A percentile compares a stretch with the other conserved stretches of the same genome.
phyloP scores from a whole-genome alignment of 2,329 filamentous ascomycete genomes.

The Fusarium sp. region DNA sequence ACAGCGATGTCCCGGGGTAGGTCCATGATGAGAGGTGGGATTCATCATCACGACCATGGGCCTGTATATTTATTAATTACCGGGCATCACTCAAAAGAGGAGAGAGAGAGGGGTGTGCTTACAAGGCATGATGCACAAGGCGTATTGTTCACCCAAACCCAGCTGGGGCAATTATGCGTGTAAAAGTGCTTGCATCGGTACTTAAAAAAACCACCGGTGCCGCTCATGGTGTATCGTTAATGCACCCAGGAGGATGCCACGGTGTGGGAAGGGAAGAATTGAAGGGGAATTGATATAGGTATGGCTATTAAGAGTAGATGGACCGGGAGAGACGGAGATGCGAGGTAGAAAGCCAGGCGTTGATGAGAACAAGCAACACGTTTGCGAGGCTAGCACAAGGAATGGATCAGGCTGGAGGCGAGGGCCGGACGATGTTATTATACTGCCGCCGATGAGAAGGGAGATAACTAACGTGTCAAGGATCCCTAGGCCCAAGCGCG shows the following conservation, averaged over 20 bases:
- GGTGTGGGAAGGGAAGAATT: constrained; percentile 4
- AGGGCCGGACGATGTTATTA: constrained; percentile 43
- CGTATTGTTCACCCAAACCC: constrained; percentile 62
- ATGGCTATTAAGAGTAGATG: constrained; percentile 14
- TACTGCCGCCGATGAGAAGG: constrained; percentile 37
- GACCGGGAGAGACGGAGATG: constrained; percentile 14
- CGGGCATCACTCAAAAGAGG: constrained; percentile 24
- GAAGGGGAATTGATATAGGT: constrained; percentile 12
- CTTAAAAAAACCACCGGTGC: constrained; percentile 58
- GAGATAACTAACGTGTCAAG: constrained; percentile 41
- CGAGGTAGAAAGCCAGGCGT: constrained; percentile 10
- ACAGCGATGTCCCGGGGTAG: constrained; percentile 55
- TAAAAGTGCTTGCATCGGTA: constrained; percentile 64
- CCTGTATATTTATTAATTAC: constrained; percentile 45
- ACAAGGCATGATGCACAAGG: constrained; percentile 60
- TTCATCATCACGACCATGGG: constrained; percentile 58
- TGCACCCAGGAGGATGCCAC: constrained; percentile 5
- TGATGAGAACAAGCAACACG: constrained; percentile 35
- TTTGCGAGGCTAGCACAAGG: constrained; percentile 36
- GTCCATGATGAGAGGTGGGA: constrained; percentile 39
- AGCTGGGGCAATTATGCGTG: constrained; percentile 60
- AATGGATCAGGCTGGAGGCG: constrained; percentile 34
- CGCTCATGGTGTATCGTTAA: constrained; percentile 43
- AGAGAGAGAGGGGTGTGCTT: constrained; percentile 39
- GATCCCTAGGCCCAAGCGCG: constrained; percentile 40